Percentiles rank a stretch among this genome's conserved stretches.
These are phyloP conservation scores for Austroboletus rostrupii DNA, from an alignment of 1,284 basidiomycete species.

Conservation along the genomic window DNA sequence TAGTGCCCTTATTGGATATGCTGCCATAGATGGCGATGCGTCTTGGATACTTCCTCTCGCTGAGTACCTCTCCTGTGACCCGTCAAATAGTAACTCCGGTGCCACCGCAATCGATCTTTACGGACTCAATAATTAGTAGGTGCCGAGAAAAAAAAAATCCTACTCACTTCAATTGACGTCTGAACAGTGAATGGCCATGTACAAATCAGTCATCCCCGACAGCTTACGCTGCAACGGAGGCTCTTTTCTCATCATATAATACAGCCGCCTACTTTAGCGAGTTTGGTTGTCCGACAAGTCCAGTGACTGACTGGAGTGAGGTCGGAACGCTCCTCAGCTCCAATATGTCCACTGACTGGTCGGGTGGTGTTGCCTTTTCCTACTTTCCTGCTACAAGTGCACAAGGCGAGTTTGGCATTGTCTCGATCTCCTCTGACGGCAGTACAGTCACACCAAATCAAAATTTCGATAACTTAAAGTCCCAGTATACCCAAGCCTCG, in stretches of 20 bases:
- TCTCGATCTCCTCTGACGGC: slow-evolving; percentile 64
- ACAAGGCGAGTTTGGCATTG: slow-evolving; percentile 79
- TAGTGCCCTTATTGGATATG: slow-evolving; percentile 76
- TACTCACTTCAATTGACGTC: slow-evolving; percentile 10
- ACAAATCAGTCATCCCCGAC: slow-evolving; percentile 58
- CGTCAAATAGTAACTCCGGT: slow-evolving; percentile 48
- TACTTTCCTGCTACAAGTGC: slow-evolving; percentile 73
- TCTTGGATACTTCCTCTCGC: slow-evolving; percentile 70
- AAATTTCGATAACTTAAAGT: slow-evolving; percentile 69
- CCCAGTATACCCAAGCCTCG: slow-evolving; percentile 57
- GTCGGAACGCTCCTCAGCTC: slow-evolving; percentile 68
- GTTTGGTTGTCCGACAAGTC: slow-evolving; percentile 70
- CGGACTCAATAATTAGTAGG: slow-evolving; percentile 77
- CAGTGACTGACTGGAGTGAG: slow-evolving; percentile 79
- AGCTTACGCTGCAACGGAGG: slow-evolving; percentile 53
- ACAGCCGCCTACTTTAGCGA: slow-evolving; percentile 89
- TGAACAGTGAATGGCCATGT: slow-evolving; percentile 61
- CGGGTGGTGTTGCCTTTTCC: slow-evolving; percentile 85
- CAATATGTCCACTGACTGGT: slow-evolving; percentile 77
- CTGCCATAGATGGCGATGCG: slow-evolving; percentile 74
- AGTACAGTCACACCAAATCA: slow-evolving; percentile 55
- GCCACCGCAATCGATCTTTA: slow-evolving; percentile 76
- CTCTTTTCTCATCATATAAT: slow-evolving; percentile 63
- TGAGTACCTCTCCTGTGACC: slow-evolving; percentile 79
- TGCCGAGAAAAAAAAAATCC: slow-evolving; percentile 16